Base-by-base conservation (phyloP, 306 rosid genomes). In the Dalbergia cultrata region DNA sequence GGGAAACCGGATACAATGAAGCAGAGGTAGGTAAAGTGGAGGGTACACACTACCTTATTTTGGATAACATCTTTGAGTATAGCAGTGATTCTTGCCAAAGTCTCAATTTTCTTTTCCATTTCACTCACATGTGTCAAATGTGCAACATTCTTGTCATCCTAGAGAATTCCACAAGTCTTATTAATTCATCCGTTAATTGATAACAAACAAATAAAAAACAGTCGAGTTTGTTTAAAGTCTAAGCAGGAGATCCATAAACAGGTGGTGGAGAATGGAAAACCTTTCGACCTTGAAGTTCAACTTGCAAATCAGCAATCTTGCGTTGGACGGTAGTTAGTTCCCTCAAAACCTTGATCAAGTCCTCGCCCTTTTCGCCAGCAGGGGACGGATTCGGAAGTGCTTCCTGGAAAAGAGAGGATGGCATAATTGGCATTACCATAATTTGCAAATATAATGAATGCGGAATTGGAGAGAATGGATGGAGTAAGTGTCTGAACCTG, bases 271-370 rank as follows among this genome's bases (percentile, higher is more conserved):
- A 84, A 79, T 6, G n/a, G 17, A 13, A 50, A 50, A 93, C 98
- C 91, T 95, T 95, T 81, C 99, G 91, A 52, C 99, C 98, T 88
- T 95, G 99, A 84, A 95, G 99, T 85, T 95, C 98, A 13, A 93
- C 99, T 88, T 95, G 98, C 78, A 95, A 88, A 87, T 93, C 97
- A 4, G 98, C 96, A 34, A 93, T 95, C 86, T 93, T 93, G 81
- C 93, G 90, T 78, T 95, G 99, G 52, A 95, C 98, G 9, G 89
- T 67, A 53, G 97, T 90, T 53, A 95, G 92, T 73, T 95, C 99
- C 83, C 97, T 88, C 73, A 95, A 63, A 86, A 93, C 97, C 89
- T 85, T 86, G 57, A 95, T 90, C 76, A 95, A 84, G 80, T 92
- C 97, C 75, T 92, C 97, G 53, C 97, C 98, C 76, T 90, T 89